Evolutionary conservation across 345 rosid genomes (phyloP), one percentile per base, ranked within the genome.

Genomic region (Sisymbrium irio): DNA sequence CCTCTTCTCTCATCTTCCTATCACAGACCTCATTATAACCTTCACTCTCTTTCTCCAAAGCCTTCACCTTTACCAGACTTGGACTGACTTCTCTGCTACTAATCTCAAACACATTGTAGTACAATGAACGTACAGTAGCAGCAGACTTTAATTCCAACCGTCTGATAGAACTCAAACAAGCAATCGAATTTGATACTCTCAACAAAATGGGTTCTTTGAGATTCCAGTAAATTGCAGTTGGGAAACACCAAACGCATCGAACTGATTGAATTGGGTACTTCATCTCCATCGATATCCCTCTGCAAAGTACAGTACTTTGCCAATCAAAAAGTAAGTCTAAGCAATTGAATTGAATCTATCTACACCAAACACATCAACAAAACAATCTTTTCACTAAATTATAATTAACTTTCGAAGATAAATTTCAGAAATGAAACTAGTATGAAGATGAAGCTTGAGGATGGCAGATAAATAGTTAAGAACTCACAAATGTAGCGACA

Each of bases 1-100:
- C 76, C 54, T 35, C 79, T 76, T 81, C 88, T 62, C 69, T 85
- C 8, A 41, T 2, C 25, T 40, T 66, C 72, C 17, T 57, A 46
- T 74, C 76, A 57, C 33, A 41, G 9, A 53, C 17, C 28, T 27
- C 32, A 46, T 22, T 35, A 44, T 67, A 77, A 28, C 28, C 57
- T 15, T 61, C 73, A 76, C 32, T 33, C 18, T 77, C 77, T 30
- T 64, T 70, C 2, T 62, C 61, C 27, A 47, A 62, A 74, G 78
- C 70, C 22, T 39, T 47, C 68, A 53, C 62, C 57, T 69, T 81
- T 0, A 59, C 45, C 30, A 65, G 37, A 47, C 78, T 74, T 19
- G 25, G n/a, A n/a, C 18, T 12, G 46, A 41, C 32, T 35, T 79
- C 47, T 54, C 68, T 66, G 71, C 13, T 30, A 27, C 42, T 30